These are phyloP conservation scores for Bipolaris cookei DNA, from an alignment of 2,329 filamentous ascomycete species.

Conservation along the genomic window DNA sequence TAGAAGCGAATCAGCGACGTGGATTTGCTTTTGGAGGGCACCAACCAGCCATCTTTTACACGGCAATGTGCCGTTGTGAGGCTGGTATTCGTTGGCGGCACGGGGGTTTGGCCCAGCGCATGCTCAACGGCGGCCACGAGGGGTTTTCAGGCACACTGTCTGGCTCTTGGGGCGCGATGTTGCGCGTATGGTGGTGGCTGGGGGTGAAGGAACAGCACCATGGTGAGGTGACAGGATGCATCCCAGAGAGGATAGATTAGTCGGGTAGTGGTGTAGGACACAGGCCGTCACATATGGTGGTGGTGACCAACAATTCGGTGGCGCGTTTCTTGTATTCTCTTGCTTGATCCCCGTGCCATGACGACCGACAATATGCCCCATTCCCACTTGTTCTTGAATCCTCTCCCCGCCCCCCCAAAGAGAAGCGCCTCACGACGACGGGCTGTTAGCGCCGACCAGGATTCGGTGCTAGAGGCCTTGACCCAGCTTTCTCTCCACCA, in stretches of 20 bases:
- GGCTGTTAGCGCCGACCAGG: constrained; percentile 20
- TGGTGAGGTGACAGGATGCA: neutral
- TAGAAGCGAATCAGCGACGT: constrained; percentile 3
- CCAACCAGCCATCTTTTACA: constrained; percentile 9
- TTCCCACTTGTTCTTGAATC: too few relatives aligned
- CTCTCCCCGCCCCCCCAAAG: neutral
- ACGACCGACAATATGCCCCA: too few relatives aligned
- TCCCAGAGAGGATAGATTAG: neutral
- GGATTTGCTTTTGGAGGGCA: constrained; percentile 8
- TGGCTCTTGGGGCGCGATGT: constrained; percentile 4
- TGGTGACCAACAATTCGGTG: too few relatives aligned
- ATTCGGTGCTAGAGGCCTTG: constrained; percentile 21
- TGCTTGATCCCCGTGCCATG: too few relatives aligned
- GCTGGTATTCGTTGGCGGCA: constrained; percentile 10
- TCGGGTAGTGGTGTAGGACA: neutral
- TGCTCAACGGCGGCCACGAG: constrained; percentile 19
- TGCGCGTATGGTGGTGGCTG: constrained; percentile 14
- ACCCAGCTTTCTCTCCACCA: constrained; percentile 21
- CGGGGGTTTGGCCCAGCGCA: constrained; percentile 12
- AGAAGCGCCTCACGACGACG: constrained; percentile 8
- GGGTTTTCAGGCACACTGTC: constrained; percentile 11
- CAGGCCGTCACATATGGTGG: neutral
- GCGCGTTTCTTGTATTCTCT: too few relatives aligned
- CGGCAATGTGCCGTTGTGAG: constrained; percentile 4
- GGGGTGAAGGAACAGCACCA: neutral